Evolutionary conservation across 2,329 filamentous ascomycete species (phyloP).

Genomic region (Fusarium temperatum): DNA sequence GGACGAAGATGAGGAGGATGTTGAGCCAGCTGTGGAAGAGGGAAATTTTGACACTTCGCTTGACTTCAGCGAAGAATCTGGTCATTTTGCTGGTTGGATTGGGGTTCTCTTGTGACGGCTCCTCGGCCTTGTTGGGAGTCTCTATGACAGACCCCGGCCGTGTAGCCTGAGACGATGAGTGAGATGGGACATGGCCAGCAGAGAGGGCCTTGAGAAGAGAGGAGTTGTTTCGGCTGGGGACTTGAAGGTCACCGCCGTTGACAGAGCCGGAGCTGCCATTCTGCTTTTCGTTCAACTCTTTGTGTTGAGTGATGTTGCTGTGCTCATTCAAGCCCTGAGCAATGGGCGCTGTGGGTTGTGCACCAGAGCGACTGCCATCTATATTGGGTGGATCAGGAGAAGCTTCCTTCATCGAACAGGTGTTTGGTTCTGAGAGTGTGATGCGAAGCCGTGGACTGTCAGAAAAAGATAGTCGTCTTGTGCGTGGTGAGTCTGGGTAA

Average conservation of each 20-base stretch:
- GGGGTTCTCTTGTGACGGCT: conserved; percentile 35
- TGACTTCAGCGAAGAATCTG: conserved; percentile 59
- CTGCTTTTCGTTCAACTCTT: conserved; percentile 19
- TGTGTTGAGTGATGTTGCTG: conserved; percentile 2
- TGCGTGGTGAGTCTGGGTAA: conserved; percentile 29
- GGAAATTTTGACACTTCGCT: conserved; percentile 61
- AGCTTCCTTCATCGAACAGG: conserved; percentile 70
- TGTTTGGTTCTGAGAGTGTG: conserved; percentile 15
- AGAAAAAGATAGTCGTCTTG: conserved; percentile 15
- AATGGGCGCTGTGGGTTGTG: conserved; percentile 59
- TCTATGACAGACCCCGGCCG: conserved; percentile 66
- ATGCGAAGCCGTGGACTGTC: conserved; percentile 1
- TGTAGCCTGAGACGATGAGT: conserved; percentile 60
- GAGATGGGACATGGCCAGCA: conserved; percentile 45
- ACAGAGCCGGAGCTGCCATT: not conserved
- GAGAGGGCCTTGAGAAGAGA: conserved; percentile 41
- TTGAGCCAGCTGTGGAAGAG: conserved; percentile 83
- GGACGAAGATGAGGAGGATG: conserved; percentile 79
- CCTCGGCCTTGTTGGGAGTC: conserved; percentile 21
- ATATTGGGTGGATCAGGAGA: conserved; percentile 62
- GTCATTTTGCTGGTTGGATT: conserved; percentile 47
- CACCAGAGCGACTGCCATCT: conserved; percentile 67
- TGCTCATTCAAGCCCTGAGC: conserved; percentile 32
- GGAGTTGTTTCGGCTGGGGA: conserved; percentile 20
- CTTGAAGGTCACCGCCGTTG: conserved; percentile 27